Conservation (phyloP, 2,329 filamentous ascomycete genomes). For the Arthrobotrys musiformis region DNA sequence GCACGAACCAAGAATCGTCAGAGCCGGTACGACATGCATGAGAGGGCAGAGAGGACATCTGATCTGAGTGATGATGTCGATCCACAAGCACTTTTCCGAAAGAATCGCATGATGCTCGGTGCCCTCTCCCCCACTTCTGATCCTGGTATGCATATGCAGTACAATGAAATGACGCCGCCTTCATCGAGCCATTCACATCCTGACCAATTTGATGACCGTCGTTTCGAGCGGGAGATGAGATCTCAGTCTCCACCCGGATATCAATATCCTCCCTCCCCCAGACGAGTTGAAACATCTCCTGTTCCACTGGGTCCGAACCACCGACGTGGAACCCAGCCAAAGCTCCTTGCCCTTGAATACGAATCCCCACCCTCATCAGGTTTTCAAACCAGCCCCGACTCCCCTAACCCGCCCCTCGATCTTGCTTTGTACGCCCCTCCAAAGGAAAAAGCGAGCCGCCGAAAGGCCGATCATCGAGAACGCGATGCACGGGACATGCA, state of each 20-base stretch:
- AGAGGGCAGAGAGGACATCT: conserved; percentile 36
- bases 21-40: conserved; percentile 46
- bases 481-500: conserved; percentile 19
- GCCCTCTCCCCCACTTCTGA: conserved; percentile 46
- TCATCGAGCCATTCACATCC: conserved; percentile 55
- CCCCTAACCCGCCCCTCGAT: conserved; percentile 49
- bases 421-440: conserved; percentile 51
- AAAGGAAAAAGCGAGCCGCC: conserved; percentile 44
- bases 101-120: conserved; percentile 55
- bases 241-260: conserved; percentile 51
- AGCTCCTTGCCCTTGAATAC: conserved; percentile 52
- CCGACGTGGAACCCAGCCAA: conserved; percentile 45
- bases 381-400: conserved; percentile 54
- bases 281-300: conserved; percentile 47
- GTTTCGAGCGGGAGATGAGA: conserved; percentile 45
- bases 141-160: conserved; percentile 46
- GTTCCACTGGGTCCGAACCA: conserved; percentile 36
- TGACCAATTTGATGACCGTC: conserved; percentile 49
- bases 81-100: conserved; percentile 49
- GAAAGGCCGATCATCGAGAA: conserved; percentile 33
- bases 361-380: conserved; percentile 48
- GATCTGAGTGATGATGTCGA: conserved; percentile 50
- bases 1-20: conserved; percentile 33
- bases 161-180: conserved; percentile 55
- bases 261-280: conserved; percentile 47